Evolutionary conservation across 495 filamentous ascomycete genomes (phyloP).

Genomic region (Trichocladium uniseriatum): DNA sequence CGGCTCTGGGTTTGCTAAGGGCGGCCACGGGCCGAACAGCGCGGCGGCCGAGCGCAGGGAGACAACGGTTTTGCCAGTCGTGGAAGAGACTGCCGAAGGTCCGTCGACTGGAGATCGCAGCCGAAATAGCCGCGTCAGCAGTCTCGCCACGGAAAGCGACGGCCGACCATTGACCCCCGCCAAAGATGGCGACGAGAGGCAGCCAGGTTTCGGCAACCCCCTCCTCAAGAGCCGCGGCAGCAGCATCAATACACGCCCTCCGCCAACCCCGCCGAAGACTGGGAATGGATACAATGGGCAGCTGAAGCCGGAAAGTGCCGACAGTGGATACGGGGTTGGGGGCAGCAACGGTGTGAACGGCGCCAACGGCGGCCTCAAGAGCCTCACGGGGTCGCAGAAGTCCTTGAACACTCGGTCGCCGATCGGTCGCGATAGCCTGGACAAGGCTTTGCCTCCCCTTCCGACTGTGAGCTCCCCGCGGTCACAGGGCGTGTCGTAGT

Average conservation of each 20-base stretch:
- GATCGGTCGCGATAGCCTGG: constrained; percentile 36
- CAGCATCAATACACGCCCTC: constrained; percentile 22
- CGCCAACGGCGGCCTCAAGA: constrained; percentile 13
- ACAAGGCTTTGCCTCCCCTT: constrained; percentile 49
- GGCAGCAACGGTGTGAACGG: neutral
- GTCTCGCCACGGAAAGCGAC: constrained; percentile 34
- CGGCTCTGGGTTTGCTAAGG: constrained; percentile 42
- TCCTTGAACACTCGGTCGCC: constrained; percentile 17
- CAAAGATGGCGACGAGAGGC: constrained; percentile 30
- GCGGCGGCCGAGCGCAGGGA: constrained; percentile 40
- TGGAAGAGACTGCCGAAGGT: constrained; percentile 83
- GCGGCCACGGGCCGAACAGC: constrained; percentile 43
- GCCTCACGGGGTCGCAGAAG: constrained; percentile 22
- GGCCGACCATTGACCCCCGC: constrained; percentile 34
- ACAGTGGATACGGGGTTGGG: constrained; percentile 29
- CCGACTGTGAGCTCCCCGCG: constrained; percentile 24
- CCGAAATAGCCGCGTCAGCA: constrained; percentile 32
- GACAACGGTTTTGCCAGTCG: constrained; percentile 72
- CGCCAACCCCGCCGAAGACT: constrained; percentile 38
- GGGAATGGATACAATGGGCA: constrained; percentile 22
- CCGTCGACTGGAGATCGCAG: constrained; percentile 53
- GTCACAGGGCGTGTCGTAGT: constrained; percentile 15
- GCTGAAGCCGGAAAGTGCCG: constrained; percentile 31
- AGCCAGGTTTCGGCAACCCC: constrained; percentile 36
- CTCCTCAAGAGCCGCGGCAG: constrained; percentile 28